These are phyloP conservation scores for Aspergillus alliaceus DNA, from an alignment of 2,329 filamentous ascomycete species.

Conservation along the genomic window DNA sequence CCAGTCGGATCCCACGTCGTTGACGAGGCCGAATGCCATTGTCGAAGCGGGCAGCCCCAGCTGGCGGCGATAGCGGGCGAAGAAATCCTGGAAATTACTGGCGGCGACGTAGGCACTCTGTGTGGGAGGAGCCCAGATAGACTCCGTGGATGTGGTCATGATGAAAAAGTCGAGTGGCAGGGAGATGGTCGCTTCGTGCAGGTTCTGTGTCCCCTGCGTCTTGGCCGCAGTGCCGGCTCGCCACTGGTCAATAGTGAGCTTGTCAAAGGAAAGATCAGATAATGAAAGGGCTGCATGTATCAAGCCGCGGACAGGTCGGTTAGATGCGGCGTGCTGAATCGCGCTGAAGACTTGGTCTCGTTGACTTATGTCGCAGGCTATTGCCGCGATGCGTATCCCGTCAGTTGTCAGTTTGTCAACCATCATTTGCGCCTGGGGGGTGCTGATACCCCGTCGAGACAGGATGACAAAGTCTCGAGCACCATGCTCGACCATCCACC, in stretches of 20 bases:
- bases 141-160: not conserved
- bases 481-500: not conserved
- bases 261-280: too few relatives aligned
- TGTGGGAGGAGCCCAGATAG: not conserved
- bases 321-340: too few relatives aligned
- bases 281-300: too few relatives aligned
- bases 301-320: too few relatives aligned
- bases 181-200: not conserved
- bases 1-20: not conserved
- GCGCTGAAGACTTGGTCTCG: too few relatives aligned
- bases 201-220: not conserved
- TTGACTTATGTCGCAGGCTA: too few relatives aligned
- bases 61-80: not conserved
- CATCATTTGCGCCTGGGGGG: too few relatives aligned
- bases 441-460: not conserved
- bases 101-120: not conserved
- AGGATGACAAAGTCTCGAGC: not conserved
- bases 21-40: not conserved
- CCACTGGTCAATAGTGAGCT: too few relatives aligned
- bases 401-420: too few relatives aligned
- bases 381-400: too few relatives aligned
- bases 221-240: not conserved
- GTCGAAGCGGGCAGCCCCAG: not conserved
- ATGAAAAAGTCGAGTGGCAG: constrained; percentile 2
- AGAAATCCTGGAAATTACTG: not conserved